phyloP scores from a whole-genome alignment of 345 rosid genomes.

The Acer campestre region DNA sequence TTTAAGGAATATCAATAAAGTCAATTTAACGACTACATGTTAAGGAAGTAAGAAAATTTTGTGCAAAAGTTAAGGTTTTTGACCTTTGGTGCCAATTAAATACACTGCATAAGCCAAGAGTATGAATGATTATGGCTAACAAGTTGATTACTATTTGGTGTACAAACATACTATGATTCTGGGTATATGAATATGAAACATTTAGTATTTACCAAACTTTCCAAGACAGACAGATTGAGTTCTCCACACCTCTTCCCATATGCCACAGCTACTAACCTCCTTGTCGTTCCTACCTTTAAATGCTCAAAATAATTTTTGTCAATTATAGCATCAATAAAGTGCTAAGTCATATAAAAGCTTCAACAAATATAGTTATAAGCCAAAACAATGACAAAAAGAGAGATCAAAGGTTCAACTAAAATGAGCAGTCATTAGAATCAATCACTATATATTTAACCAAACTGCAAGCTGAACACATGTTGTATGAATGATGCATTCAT shows the following conservation, averaged over 20 bases:
- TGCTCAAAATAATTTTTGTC: slow-evolving; percentile 26
- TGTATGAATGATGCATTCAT: neutral
- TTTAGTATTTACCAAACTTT: slow-evolving; percentile 69
- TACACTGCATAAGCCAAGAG: neutral
- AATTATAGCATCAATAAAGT: slow-evolving; percentile 15
- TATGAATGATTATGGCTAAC: slow-evolving; percentile 4
- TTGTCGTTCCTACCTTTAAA: slow-evolving; percentile 81
- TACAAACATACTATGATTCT: neutral
- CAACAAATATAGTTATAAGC: slow-evolving; percentile 2
- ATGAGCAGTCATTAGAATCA: neutral
- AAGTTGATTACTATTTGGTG: neutral
- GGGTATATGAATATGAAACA: slow-evolving; percentile 6
- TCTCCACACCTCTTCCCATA: slow-evolving; percentile 86
- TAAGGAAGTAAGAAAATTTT: neutral
- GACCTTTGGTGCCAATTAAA: neutral
- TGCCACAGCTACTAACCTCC: slow-evolving; percentile 74
- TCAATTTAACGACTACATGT: neutral
- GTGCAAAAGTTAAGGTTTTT: neutral
- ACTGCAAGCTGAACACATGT: neutral
- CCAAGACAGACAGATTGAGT: slow-evolving; percentile 72
- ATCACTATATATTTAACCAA: neutral
- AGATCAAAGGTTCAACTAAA: neutral
- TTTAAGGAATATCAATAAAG: neutral
- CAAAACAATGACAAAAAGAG: neutral
- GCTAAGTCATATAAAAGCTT: slow-evolving; percentile 16